These are phyloP conservation scores for Ogataea trehaloabstinens DNA, from an alignment of 805 yeast species.

Conservation along the genomic window DNA sequence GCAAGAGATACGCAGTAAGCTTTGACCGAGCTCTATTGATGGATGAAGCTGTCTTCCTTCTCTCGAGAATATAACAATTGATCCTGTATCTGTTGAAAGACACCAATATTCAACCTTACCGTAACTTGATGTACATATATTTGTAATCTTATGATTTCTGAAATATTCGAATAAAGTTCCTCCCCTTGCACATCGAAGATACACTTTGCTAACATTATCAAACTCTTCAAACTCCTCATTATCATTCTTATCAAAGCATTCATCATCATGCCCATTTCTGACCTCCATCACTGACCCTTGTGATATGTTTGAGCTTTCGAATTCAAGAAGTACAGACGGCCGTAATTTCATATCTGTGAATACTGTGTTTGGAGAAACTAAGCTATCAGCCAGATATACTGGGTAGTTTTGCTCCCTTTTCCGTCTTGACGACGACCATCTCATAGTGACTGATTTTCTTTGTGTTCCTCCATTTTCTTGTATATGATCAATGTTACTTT, in stretches of 20 bases:
- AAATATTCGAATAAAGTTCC: slow-evolving; percentile 40
- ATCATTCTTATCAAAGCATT: slow-evolving; percentile 18
- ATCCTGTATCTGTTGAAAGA: slow-evolving; percentile 58
- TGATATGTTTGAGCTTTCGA: slow-evolving; percentile 7
- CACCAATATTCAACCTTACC: slow-evolving; percentile 51
- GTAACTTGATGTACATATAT: slow-evolving; percentile 30
- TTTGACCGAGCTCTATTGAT: slow-evolving; percentile 50
- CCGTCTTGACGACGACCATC: slow-evolving; percentile 33
- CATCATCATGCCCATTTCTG: slow-evolving; percentile 33
- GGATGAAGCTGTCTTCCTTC: slow-evolving; percentile 48
- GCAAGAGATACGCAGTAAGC: slow-evolving; percentile 39
- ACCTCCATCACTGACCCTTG: slow-evolving; percentile 18
- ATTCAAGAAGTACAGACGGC: slow-evolving; percentile 30
- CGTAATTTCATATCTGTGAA: slow-evolving; percentile 29
- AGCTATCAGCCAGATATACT: slow-evolving; percentile 22
- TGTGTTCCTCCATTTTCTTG: slow-evolving; percentile 30
- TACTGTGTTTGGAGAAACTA: slow-evolving; percentile 26
- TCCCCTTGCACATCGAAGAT: slow-evolving; percentile 22
- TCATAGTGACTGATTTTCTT: slow-evolving; percentile 30
- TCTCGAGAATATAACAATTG: slow-evolving; percentile 44
- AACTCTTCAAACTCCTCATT: slow-evolving; percentile 34
- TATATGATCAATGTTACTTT: slow-evolving; percentile 49
- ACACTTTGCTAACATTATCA: slow-evolving; percentile 31
- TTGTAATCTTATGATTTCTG: slow-evolving; percentile 38
- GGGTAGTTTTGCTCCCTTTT: slow-evolving; percentile 35